A percentile compares a stretch with the other conserved stretches of the same genome.
These are phyloP conservation scores for Ascochyta koolunga DNA, from an alignment of 2,329 filamentous ascomycete species.

Conservation along the genomic window DNA sequence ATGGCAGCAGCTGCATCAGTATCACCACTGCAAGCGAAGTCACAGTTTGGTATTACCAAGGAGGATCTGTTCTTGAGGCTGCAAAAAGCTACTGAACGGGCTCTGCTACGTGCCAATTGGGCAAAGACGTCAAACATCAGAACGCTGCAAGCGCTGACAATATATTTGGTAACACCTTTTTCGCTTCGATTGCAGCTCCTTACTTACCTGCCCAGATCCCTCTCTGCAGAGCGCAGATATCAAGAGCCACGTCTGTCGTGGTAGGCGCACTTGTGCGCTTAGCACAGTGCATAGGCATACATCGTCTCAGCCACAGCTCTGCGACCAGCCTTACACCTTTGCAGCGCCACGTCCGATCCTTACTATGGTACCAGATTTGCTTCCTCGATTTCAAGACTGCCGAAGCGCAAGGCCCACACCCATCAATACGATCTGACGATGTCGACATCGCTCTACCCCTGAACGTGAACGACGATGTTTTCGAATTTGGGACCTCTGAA, in stretches of 20 bases:
- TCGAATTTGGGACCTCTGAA: constrained; percentile 42
- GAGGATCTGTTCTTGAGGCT: constrained; percentile 45
- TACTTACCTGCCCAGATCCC: constrained; percentile 38
- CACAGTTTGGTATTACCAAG: constrained; percentile 47
- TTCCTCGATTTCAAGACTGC: constrained; percentile 49
- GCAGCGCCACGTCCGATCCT: constrained; percentile 45
- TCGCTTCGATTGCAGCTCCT: background rate
- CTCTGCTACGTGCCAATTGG: constrained; percentile 46
- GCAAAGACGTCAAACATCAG: constrained; percentile 48
- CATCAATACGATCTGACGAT: constrained; percentile 45
- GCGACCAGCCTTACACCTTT: constrained; percentile 43
- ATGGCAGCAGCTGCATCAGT: constrained; percentile 47
- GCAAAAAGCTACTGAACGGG: constrained; percentile 46
- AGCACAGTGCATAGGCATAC: constrained; percentile 48
- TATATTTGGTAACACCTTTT: constrained; percentile 38
- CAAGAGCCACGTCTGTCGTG: constrained; percentile 46
- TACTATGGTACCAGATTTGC: constrained; percentile 49
- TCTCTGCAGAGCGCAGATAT: constrained; percentile 47
- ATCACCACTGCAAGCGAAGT: constrained; percentile 47
- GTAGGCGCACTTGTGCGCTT: constrained; percentile 47
- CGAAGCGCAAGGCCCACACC: constrained; percentile 47
- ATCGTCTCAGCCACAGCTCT: constrained; percentile 43
- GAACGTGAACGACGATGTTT: constrained; percentile 48
- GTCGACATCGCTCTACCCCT: constrained; percentile 46
- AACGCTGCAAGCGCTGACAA: constrained; percentile 46